phyloP scores from a whole-genome alignment of 805 yeast species.

The Saccharomycopsis oosterbeekiorum region DNA sequence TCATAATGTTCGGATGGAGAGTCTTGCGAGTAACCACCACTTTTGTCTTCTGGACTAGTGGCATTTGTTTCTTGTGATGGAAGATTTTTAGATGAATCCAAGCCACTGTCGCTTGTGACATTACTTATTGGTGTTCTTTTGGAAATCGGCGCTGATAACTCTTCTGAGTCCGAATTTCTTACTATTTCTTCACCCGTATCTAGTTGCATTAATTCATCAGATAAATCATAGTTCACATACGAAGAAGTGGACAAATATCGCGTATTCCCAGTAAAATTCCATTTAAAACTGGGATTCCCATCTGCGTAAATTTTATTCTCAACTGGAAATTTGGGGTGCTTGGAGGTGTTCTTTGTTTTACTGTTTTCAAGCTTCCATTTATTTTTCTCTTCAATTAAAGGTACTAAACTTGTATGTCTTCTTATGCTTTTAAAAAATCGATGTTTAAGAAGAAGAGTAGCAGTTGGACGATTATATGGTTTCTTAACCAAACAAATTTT shows the following conservation, averaged over 20 bases:
- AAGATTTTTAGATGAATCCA: neutral
- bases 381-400: constrained; percentile 33
- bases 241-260: neutral
- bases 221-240: constrained; percentile 2
- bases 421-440: constrained; percentile 37
- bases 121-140: neutral
- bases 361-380: constrained; percentile 20
- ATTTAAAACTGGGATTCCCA: neutral
- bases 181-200: neutral
- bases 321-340: neutral
- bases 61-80: neutral
- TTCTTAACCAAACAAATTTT: constrained; percentile 55
- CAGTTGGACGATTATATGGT: constrained; percentile 56
- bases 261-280: constrained; percentile 8
- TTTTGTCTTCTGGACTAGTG: neutral
- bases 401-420: constrained; percentile 25
- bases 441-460: constrained; percentile 42
- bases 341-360: neutral
- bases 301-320: neutral
- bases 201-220: constrained; percentile 3
- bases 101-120: neutral
- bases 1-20: constrained; percentile 11
- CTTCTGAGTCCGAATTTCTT: neutral
- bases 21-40: neutral
- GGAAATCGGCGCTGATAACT: neutral